Evolutionary conservation across 805 yeast genomes (phyloP).

Genomic region (Grigorovia humatica): DNA sequence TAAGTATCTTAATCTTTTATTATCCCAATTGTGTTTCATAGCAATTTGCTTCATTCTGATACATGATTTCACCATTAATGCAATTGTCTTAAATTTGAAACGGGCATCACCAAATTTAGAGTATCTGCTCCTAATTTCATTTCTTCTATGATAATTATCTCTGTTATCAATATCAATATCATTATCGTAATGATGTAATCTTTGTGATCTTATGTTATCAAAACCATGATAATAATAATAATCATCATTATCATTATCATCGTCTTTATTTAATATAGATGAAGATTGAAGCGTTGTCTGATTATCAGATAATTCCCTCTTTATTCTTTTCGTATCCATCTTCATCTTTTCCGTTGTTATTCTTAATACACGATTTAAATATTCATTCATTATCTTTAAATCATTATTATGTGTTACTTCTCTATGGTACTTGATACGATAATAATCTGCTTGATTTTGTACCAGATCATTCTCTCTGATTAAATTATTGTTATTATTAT

Average conservation of each 20-base stretch:
- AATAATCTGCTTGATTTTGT: conserved; percentile 22
- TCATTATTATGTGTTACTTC: conserved; percentile 27
- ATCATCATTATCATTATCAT: background rate
- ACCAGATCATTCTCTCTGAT: background rate
- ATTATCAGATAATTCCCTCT: conserved; percentile 13
- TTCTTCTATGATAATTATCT: background rate
- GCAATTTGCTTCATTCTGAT: conserved; percentile 22
- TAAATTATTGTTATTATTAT: too few relatives aligned
- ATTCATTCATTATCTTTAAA: conserved; percentile 23
- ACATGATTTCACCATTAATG: conserved; percentile 22
- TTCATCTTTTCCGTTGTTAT: conserved; percentile 24
- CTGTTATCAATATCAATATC: too few relatives aligned
- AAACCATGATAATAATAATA: background rate
- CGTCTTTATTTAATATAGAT: background rate
- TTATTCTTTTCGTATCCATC: conserved; percentile 20
- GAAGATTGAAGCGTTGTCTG: background rate
- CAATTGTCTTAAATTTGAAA: conserved; percentile 21
- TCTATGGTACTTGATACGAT: conserved; percentile 22
- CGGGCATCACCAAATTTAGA: background rate
- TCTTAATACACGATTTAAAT: conserved; percentile 23
- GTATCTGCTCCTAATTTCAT: background rate
- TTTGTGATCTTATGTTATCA: background rate
- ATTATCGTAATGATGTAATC: background rate
- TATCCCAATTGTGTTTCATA: conserved; percentile 18
- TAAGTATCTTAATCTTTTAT: conserved; percentile 16